Evolutionary conservation across 768 basidiomycete genomes (phyloP).

Genomic region (Tricholoma flavovirens): DNA sequence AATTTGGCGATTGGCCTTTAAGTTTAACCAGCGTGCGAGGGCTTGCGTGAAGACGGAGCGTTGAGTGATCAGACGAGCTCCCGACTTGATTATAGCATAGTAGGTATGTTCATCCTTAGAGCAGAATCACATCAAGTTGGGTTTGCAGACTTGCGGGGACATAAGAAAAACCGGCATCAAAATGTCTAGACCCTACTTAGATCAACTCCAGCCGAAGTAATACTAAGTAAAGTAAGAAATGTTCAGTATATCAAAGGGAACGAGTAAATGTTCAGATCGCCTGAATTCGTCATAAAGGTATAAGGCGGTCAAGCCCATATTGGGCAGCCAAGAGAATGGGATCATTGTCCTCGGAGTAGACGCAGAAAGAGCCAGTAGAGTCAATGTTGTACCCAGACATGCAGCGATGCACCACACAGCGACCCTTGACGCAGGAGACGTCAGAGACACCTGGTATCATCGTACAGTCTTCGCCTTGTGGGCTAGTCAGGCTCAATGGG

Average conservation of each 20-base stretch:
- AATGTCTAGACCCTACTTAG: no score
- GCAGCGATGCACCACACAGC: slow-evolving; percentile 42
- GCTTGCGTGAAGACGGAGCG: not conserved
- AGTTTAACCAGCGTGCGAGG: no score
- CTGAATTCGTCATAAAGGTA: slow-evolving; percentile 5
- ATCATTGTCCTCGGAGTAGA: slow-evolving; percentile 20
- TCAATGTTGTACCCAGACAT: slow-evolving; percentile 32
- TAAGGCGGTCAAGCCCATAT: slow-evolving; percentile 21
- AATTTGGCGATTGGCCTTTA: no score
- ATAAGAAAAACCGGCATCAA: not conserved
- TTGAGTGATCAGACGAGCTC: not conserved
- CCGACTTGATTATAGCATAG: no score
- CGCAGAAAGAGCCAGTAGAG: slow-evolving; percentile 19
- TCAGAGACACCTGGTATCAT: slow-evolving; percentile 42
- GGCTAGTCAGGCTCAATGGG: slow-evolving; percentile 21
- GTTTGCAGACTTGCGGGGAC: no score
- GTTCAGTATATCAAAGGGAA: not conserved
- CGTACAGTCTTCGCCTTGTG: slow-evolving; percentile 44
- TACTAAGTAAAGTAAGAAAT: not conserved
- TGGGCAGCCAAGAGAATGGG: slow-evolving; percentile 21
- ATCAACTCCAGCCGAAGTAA: not conserved
- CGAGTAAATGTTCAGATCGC: not conserved
- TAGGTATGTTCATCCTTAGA: no score
- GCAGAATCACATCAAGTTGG: no score
- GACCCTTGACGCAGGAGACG: slow-evolving; percentile 40